Percentiles rank a stretch among this genome's conserved stretches.
Evolutionary conservation across 768 basidiomycete species (phyloP).

Genomic region (Podaxis sp.): DNA sequence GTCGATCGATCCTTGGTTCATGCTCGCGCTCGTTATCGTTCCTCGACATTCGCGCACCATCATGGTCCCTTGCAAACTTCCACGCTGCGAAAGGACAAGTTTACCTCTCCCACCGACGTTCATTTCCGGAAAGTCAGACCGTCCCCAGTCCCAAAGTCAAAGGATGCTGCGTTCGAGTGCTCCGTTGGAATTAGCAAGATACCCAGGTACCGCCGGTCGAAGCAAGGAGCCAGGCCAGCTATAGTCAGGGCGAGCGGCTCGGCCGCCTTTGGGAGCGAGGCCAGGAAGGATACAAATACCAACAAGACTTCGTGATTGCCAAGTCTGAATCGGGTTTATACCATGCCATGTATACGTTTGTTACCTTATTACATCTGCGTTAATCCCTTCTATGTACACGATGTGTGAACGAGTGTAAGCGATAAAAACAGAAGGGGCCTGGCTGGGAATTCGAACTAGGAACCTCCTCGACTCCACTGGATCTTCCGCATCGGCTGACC

Average conservation of each 20-base stretch:
- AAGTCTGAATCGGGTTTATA: not conserved
- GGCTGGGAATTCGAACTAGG: conserved; percentile 74
- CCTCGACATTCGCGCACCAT: not conserved
- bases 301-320: not conserved
- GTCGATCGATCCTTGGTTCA: conserved; percentile 8
- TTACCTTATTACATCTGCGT: too few species aligned
- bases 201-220: not conserved
- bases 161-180: not conserved
- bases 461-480: conserved; percentile 58
- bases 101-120: not conserved
- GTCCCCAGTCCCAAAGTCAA: not conserved
- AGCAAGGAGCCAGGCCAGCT: not conserved
- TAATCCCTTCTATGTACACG: too few species aligned
- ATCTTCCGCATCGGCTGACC: too few species aligned
- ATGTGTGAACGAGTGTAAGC: too few species aligned
- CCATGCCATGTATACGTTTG: not conserved
- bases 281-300: not conserved
- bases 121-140: not conserved
- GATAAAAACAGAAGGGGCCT: conserved; percentile 38
- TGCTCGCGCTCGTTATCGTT: conserved; percentile 8
- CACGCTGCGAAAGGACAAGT: not conserved
- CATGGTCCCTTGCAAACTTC: not conserved
- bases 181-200: not conserved
- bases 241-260: not conserved
- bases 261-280: not conserved